A percentile compares a stretch with the other conserved stretches of the same genome.
phyloP scores from a whole-genome alignment of 2,329 filamentous ascomycete genomes.

The Diaporthe vexans region DNA sequence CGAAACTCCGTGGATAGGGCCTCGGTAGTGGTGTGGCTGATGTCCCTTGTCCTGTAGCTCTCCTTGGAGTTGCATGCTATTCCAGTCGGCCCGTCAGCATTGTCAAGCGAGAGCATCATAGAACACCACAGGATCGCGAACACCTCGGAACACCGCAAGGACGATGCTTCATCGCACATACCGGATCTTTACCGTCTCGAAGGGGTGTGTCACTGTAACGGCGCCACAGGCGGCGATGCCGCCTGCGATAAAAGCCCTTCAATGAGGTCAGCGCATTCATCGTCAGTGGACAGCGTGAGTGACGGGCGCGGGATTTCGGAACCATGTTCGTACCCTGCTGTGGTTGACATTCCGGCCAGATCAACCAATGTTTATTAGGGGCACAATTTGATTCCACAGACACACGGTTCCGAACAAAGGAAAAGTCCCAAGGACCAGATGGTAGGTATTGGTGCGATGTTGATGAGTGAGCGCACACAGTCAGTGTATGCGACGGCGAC shows the following conservation, averaged over 20 bases:
- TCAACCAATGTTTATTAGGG: background rate
- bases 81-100: slow-evolving; percentile 13
- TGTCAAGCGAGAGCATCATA: slow-evolving; percentile 18
- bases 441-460: background rate
- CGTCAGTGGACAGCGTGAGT: slow-evolving; percentile 1
- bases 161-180: slow-evolving; percentile 55
- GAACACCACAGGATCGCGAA: background rate
- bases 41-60: slow-evolving; percentile 90
- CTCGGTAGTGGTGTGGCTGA: slow-evolving; percentile 89
- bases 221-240: slow-evolving; percentile 97
- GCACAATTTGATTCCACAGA: too few species aligned
- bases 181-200: slow-evolving; percentile 99
- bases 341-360: slow-evolving; percentile 64
- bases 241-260: slow-evolving; percentile 90
- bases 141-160: background rate
- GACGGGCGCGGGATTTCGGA: background rate
- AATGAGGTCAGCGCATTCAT: slow-evolving; percentile 41
- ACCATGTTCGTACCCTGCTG: slow-evolving; percentile 53
- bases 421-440: background rate
- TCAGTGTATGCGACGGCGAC: background rate
- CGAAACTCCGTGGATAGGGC: slow-evolving; percentile 89
- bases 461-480: background rate
- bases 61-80: slow-evolving; percentile 93
- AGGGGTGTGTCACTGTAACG: slow-evolving; percentile 96
- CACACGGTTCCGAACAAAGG: background rate